phyloP scores from a whole-genome alignment of 2,329 filamentous ascomycete genomes.

The Xylariomycetidae sp. region DNA sequence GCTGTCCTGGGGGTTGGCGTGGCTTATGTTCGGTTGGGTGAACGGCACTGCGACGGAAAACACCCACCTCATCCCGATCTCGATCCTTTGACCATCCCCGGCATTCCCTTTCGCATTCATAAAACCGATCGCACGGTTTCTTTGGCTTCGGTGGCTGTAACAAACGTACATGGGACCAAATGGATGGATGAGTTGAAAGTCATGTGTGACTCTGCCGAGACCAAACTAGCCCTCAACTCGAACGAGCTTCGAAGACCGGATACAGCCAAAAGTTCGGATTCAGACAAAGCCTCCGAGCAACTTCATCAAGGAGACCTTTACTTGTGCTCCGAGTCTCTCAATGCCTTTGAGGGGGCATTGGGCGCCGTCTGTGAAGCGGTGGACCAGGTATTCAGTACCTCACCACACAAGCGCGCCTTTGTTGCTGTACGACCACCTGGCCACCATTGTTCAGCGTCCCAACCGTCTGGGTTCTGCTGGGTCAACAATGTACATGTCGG shows the following conservation, averaged over 20 bases:
- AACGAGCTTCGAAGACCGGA: constrained; percentile 72
- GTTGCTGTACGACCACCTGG: constrained; percentile 89
- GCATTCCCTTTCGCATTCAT: constrained; percentile 74
- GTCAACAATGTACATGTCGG: constrained; percentile 97
- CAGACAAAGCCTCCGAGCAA: constrained; percentile 41
- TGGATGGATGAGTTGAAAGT: constrained; percentile 90
- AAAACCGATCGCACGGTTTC: constrained; percentile 70
- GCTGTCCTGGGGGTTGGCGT: constrained; percentile 74
- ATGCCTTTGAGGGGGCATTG: constrained; percentile 83
- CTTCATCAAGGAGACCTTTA: constrained; percentile 90
- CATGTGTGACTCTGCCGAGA: constrained; percentile 78
- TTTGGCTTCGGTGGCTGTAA: constrained; percentile 70
- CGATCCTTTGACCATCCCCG: constrained; percentile 47
- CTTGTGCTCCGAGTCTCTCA: constrained; percentile 75
- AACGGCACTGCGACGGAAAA: constrained; percentile 65
- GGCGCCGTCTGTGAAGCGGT: constrained; percentile 92
- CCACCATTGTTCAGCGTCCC: constrained; percentile 86
- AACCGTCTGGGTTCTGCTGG: constrained; percentile 97
- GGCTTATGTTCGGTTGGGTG: constrained; percentile 87
- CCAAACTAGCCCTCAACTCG: constrained; percentile 67
- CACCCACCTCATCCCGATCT: constrained; percentile 61
- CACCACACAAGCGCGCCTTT: constrained; percentile 70
- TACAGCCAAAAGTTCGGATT: constrained; percentile 45
- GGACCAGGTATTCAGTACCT: constrained; percentile 66
- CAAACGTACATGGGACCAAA: constrained; percentile 80